These are phyloP conservation scores for Tuber indicum DNA, from an alignment of 495 filamentous ascomycete species.

Conservation along the genomic window DNA sequence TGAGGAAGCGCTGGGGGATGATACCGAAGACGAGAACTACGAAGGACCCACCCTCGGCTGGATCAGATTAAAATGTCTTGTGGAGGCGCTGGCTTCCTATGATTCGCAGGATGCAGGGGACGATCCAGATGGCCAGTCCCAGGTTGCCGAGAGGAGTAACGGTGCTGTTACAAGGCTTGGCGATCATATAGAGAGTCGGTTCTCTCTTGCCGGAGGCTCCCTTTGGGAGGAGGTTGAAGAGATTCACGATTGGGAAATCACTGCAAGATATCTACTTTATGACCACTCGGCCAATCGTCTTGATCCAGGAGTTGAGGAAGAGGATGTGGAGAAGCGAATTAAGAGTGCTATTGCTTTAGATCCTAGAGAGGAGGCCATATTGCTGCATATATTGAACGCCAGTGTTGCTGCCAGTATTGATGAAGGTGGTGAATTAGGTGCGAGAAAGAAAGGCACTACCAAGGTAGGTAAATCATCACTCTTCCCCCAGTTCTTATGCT, in stretches of 20 bases:
- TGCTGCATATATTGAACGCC: constrained; percentile 79
- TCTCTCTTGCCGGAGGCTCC: constrained; percentile 74
- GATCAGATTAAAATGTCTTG: constrained; percentile 85
- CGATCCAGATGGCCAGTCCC: constrained; percentile 44
- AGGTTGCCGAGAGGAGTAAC: constrained; percentile 36
- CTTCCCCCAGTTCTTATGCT: neutral
- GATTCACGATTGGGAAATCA: constrained; percentile 74
- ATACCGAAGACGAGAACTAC: constrained; percentile 62
- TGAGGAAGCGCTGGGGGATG: constrained; percentile 57
- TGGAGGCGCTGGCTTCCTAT: constrained; percentile 73
- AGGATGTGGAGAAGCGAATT: constrained; percentile 54
- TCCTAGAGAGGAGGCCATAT: constrained; percentile 71
- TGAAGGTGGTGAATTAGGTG: constrained; percentile 28
- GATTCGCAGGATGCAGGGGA: constrained; percentile 52
- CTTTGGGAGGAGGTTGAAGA: constrained; percentile 75
- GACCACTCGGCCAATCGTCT: constrained; percentile 63
- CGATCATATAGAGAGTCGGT: constrained; percentile 61
- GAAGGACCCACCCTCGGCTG: constrained; percentile 69
- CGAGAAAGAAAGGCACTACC: constrained; percentile 37
- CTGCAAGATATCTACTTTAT: constrained; percentile 84
- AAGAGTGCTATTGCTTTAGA: constrained; percentile 62
- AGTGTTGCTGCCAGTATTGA: constrained; percentile 37
- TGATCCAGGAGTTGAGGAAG: constrained; percentile 43
- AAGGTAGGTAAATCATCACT: constrained; percentile 18
- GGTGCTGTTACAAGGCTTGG: constrained; percentile 49